phyloP scores from a whole-genome alignment of 225 moss, liverwort and hornwort species.

The Rhytidiadelphus loreus region DNA sequence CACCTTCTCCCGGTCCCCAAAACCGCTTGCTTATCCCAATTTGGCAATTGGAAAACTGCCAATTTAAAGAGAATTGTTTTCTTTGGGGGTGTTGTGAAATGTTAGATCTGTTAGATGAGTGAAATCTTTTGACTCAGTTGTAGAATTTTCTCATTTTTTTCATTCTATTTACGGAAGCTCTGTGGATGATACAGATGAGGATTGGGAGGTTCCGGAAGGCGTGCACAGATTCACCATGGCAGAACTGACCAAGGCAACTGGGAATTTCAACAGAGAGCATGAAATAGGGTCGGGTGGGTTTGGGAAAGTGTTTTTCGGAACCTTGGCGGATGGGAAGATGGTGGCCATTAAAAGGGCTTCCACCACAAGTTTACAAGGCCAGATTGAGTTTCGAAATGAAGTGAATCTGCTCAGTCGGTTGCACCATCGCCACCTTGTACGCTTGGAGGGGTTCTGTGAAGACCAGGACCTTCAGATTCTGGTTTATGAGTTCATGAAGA shows the following conservation, averaged over 20 bases:
- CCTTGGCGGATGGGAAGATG: slow-evolving; percentile 34
- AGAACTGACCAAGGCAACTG: slow-evolving; percentile 38
- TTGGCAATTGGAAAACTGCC: background rate
- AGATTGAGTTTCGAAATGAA: slow-evolving; percentile 39
- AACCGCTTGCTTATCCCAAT: background rate
- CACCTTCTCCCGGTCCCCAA: background rate
- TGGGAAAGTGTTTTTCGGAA: slow-evolving; percentile 49
- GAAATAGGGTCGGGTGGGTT: slow-evolving; percentile 46
- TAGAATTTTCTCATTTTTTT: background rate
- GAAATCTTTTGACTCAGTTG: background rate
- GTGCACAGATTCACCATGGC: slow-evolving; percentile 40
- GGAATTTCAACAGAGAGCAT: slow-evolving; percentile 22
- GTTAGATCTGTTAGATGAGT: background rate
- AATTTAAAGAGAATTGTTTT: background rate
- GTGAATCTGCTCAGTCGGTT: slow-evolving; percentile 40
- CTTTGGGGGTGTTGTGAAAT: background rate
- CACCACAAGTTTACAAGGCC: slow-evolving; percentile 28
- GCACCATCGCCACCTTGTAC: slow-evolving; percentile 48
- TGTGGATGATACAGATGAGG: slow-evolving; percentile 9
- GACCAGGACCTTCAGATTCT: slow-evolving; percentile 46
- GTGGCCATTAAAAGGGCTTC: slow-evolving; percentile 54
- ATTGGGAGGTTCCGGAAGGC: slow-evolving; percentile 45
- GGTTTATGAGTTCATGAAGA: slow-evolving; percentile 55
- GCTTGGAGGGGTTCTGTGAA: slow-evolving; percentile 51
- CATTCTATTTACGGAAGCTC: background rate